Percentiles rank a stretch among this genome's conserved stretches.
phyloP scores from a whole-genome alignment of 306 rosid species.

The Adenanthera pavonina region DNA sequence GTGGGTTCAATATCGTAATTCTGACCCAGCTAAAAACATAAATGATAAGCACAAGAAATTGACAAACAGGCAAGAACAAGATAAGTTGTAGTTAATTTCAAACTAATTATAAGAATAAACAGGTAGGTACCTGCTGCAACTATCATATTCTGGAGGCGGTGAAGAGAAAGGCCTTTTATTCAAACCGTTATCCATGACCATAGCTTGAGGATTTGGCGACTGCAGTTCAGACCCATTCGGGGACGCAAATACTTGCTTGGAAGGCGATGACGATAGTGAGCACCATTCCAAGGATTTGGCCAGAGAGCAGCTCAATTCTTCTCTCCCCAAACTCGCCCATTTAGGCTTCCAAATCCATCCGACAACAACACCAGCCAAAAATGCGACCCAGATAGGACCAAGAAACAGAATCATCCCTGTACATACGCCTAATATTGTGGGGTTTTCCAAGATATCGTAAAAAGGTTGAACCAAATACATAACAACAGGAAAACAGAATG shows the following conservation, averaged over 20 bases:
- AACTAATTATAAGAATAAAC: not conserved
- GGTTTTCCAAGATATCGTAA: conserved; percentile 44
- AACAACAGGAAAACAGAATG: not conserved
- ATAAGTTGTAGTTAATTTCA: not conserved
- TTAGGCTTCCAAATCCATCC: conserved; percentile 68
- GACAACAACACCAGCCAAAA: conserved; percentile 46
- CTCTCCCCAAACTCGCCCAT: conserved; percentile 51
- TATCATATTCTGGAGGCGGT: conserved; percentile 36
- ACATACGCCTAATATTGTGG: conserved; percentile 40
- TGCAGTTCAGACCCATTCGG: conserved; percentile 1
- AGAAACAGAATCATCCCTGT: conserved; percentile 38
- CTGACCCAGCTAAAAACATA: not conserved
- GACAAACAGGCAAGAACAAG: not conserved
- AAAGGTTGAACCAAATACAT: conserved; percentile 41
- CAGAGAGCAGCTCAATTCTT: conserved; percentile 42
- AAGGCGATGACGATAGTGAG: conserved; percentile 6
- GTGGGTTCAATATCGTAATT: not conserved
- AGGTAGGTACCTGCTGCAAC: conserved; percentile 38
- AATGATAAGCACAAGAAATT: not conserved
- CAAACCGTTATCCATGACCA: conserved; percentile 2
- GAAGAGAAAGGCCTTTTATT: conserved; percentile 15
- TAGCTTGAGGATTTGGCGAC: conserved; percentile 21
- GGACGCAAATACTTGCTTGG: not conserved
- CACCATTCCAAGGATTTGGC: conserved; percentile 47
- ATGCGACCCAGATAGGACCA: conserved; percentile 49